Percentiles rank a stretch among this genome's conserved stretches.
phyloP scores from a whole-genome alignment of 2,329 filamentous ascomycete species.

The Cephalotrichum gorgonifer region DNA sequence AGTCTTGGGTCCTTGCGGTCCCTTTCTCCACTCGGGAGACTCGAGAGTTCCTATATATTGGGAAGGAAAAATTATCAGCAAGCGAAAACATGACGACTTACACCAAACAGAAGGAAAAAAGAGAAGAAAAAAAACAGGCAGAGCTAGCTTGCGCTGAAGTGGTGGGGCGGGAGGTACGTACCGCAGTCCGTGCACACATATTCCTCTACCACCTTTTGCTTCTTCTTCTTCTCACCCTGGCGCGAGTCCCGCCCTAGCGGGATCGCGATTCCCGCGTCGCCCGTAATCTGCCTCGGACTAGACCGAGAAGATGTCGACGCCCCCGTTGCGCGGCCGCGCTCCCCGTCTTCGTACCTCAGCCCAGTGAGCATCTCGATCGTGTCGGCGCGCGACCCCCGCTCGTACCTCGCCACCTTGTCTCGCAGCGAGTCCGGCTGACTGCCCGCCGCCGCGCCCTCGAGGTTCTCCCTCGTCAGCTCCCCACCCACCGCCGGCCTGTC shows the following conservation, averaged over 20 bases:
- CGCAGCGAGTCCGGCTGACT: conserved; percentile 64
- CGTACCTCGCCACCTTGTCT: conserved; percentile 78
- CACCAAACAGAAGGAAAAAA: not conserved
- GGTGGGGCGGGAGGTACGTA: conserved; percentile 20
- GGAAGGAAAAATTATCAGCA: not conserved
- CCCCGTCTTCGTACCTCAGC: conserved; percentile 76
- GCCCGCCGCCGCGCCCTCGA: conserved; percentile 60
- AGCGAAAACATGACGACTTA: not conserved
- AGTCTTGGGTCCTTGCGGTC: conserved; percentile 85
- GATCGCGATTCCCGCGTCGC: conserved; percentile 59
- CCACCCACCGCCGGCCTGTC: conserved; percentile 55
- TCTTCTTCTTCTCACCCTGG: conserved; percentile 73
- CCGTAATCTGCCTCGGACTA: conserved; percentile 57
- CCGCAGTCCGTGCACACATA: conserved; percentile 95
- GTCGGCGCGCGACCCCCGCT: conserved; percentile 58
- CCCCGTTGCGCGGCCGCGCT: conserved; percentile 72
- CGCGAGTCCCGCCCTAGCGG: conserved; percentile 66
- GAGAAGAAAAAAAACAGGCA: not conserved
- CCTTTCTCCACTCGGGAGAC: conserved; percentile 93
- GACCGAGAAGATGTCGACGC: conserved; percentile 53
- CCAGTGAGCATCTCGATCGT: conserved; percentile 92
- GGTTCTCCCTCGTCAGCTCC: conserved; percentile 67
- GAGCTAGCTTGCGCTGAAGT: not conserved
- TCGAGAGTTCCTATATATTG: conserved; percentile 63
- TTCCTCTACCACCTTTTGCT: conserved; percentile 73